Evolutionary conservation across 257 asterid species (phyloP), one percentile per base, ranked within the genome.

Genomic region (Paulownia fortunei): DNA sequence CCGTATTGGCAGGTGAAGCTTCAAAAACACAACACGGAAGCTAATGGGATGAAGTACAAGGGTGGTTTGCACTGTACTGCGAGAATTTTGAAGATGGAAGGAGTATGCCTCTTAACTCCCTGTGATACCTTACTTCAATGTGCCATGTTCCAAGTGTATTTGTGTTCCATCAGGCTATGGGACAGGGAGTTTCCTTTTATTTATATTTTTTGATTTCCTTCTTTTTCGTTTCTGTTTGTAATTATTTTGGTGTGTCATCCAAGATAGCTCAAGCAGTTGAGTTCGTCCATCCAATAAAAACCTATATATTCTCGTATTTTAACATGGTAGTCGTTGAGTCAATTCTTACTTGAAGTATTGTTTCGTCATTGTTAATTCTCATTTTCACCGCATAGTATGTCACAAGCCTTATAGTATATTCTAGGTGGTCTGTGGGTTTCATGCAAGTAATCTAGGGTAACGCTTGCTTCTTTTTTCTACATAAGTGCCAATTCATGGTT

Each of bases 61-160:
- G 88, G 86, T 76, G 92, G 92, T 73, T 80, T 90, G 90, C 93
- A 95, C 74, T 93, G 97, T 69, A 80, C 97, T 77, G 81, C 90
- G 51, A 89, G 93, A 83, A 88, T 93, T 81, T 81, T 95, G 87
- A 90, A 88, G 88, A 88, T 90, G 6, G 99, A 95, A 86, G 99
- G 97, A 81, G 98, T 95, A 95, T 79, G 92, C 81, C 77, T 72
- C 87, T 83, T 71, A 80, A 49, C 82, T 77, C 80, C 68, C 82
- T 46, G 37, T 44, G 74, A 76, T 73, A 74, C 67, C 73, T 70
- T 54, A 55, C 68, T 81, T 78, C 10, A n/a, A 47, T 81, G 34
- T 71, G 37, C 72, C 58, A n/a, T 32, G 59, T 54, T 72, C 65
- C 10, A 27, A 67, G 74, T 73, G 36, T 72, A 13, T 64, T 58